Evolutionary conservation across 305 asterid genomes (phyloP).

Genomic region (Petunia hybrid): DNA sequence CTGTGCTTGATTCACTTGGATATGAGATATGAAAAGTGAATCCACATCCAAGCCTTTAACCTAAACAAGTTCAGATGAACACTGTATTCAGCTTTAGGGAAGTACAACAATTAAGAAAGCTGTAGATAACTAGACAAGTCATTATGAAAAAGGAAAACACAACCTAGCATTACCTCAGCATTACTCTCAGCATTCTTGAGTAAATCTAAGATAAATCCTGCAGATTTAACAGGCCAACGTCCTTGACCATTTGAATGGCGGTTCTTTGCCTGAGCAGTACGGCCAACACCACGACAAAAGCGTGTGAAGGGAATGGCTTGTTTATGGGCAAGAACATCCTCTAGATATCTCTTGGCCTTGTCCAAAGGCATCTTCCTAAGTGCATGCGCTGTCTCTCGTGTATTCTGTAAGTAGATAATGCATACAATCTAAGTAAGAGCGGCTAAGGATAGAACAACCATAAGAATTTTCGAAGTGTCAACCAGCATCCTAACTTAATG

Average conservation of each 20-base stretch:
- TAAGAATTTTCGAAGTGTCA: neutral
- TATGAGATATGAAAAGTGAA: slow-evolving; percentile 70
- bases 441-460: neutral
- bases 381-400: slow-evolving; percentile 77
- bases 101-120: neutral
- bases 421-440: neutral
- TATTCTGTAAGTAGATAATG: slow-evolving; percentile 44
- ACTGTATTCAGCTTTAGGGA: neutral
- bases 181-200: slow-evolving; percentile 80
- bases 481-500: neutral
- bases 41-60: slow-evolving; percentile 84
- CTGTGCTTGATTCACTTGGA: slow-evolving; percentile 75
- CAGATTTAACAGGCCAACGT: slow-evolving; percentile 77
- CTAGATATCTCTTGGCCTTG: slow-evolving; percentile 73
- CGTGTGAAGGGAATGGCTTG: slow-evolving; percentile 85
- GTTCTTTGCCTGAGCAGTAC: slow-evolving; percentile 77
- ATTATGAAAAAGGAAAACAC: neutral
- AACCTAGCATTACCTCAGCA: slow-evolving; percentile 55
- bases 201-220: slow-evolving; percentile 64
- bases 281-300: slow-evolving; percentile 72
- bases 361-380: slow-evolving; percentile 60
- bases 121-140: neutral
- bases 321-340: slow-evolving; percentile 72
- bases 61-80: slow-evolving; percentile 33
- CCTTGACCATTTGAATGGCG: slow-evolving; percentile 87